phyloP scores from a whole-genome alignment of 441 rosid species.

The Adansonia gregorii region DNA sequence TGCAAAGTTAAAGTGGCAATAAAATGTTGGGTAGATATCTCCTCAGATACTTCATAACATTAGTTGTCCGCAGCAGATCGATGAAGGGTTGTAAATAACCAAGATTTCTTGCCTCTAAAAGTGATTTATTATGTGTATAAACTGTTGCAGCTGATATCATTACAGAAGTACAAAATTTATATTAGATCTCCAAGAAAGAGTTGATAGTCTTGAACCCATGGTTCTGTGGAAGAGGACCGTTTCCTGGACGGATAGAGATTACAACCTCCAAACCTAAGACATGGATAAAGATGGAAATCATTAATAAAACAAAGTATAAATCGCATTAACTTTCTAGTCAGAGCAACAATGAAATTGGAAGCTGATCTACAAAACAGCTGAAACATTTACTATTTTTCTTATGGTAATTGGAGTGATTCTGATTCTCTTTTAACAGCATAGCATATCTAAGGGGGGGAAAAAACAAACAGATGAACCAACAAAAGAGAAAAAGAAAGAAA shows the following conservation, averaged over 20 bases:
- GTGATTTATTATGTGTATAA: slow-evolving; percentile 6
- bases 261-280: slow-evolving; percentile 66
- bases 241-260: slow-evolving; percentile 82
- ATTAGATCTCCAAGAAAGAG: slow-evolving; percentile 70
- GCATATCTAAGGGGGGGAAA: not conserved
- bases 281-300: slow-evolving; percentile 19
- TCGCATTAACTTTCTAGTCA: not conserved
- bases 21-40: slow-evolving; percentile 10
- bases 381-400: not conserved
- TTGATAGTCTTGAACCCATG: slow-evolving; percentile 76
- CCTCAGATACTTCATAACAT: not conserved
- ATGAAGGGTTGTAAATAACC: not conserved
- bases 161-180: slow-evolving; percentile 17
- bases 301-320: slow-evolving; percentile 16
- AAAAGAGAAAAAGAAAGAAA: slow-evolving; percentile 19
- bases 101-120: slow-evolving; percentile 17
- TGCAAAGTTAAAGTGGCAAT: not conserved
- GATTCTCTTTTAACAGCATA: not conserved
- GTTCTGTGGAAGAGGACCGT: slow-evolving; percentile 71
- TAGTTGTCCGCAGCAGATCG: not conserved
- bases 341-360: slow-evolving; percentile 4
- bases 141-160: slow-evolving; percentile 23
- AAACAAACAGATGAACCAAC: not conserved
- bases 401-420: not conserved
- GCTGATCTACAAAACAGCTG: not conserved